Conservation (phyloP, 2,329 filamentous ascomycete species). For the Ophiostoma perfectum region DNA sequence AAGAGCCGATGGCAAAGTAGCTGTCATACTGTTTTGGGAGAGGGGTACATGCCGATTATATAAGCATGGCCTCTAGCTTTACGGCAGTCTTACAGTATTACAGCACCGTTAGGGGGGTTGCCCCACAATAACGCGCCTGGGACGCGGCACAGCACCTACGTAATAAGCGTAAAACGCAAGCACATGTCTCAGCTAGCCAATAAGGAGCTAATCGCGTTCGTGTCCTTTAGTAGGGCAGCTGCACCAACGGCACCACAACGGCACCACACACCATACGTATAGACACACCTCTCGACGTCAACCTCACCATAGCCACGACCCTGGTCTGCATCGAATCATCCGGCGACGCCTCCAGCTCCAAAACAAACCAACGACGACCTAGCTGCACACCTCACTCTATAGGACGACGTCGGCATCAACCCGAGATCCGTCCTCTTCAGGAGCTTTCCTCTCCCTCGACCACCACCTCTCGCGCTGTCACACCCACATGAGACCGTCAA, state of each 20-base stretch:
- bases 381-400: background rate
- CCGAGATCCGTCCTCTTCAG: background rate
- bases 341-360: too few relatives aligned
- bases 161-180: background rate
- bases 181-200: slow-evolving; percentile 29
- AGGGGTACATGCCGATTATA: background rate
- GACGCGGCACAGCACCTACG: slow-evolving; percentile 16
- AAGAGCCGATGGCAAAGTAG: slow-evolving; percentile 13
- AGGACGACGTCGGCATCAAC: background rate
- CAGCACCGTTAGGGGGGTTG: background rate
- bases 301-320: slow-evolving; percentile 14
- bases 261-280: background rate
- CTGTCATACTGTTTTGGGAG: background rate
- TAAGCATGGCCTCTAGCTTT: background rate
- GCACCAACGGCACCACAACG: background rate
- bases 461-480: background rate
- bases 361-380: too few relatives aligned
- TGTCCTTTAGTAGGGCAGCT: slow-evolving; percentile 34
- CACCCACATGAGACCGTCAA: slow-evolving; percentile 15
- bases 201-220: slow-evolving; percentile 41
- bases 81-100: background rate
- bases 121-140: slow-evolving; percentile 14
- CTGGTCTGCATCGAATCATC: background rate
- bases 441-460: background rate
- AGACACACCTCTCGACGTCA: background rate